phyloP scores from a whole-genome alignment of 2,329 filamentous ascomycete genomes.

The Capronia epimyces region DNA sequence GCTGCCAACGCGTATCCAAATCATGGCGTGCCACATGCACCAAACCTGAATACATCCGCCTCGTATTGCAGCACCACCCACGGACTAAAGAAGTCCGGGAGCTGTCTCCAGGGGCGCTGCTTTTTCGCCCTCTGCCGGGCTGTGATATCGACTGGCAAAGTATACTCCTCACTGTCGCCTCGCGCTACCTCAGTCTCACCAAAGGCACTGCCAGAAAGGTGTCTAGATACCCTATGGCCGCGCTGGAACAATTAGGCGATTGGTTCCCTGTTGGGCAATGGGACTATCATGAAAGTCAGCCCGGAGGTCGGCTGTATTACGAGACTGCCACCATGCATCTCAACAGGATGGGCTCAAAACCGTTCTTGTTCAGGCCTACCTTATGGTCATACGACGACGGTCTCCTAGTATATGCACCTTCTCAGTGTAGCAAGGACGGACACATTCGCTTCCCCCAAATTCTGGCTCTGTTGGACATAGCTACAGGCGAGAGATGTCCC shows the following conservation, averaged over 20 bases:
- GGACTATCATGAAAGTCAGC: constrained; percentile 38
- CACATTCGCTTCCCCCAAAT: constrained; percentile 27
- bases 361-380: constrained; percentile 37
- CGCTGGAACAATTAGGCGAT: constrained; percentile 31
- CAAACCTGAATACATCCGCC: constrained; percentile 43
- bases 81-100: constrained; percentile 49
- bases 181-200: constrained; percentile 52
- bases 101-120: constrained; percentile 8
- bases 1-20: constrained; percentile 50
- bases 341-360: constrained; percentile 19
- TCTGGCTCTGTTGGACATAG: constrained; percentile 49
- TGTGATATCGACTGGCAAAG: constrained; percentile 11
- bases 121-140: constrained; percentile 7
- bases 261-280: constrained; percentile 41
- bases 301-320: constrained; percentile 27
- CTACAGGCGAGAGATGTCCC: constrained; percentile 37
- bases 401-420: constrained; percentile 50
- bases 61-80: constrained; percentile 50
- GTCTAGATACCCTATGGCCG: constrained; percentile 44
- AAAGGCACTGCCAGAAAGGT: constrained; percentile 45
- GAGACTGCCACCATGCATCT: constrained; percentile 26
- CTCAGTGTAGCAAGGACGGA: constrained; percentile 29
- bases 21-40: constrained; percentile 49
- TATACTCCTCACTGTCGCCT: constrained; percentile 37
- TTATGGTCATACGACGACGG: constrained; percentile 56